Percentiles rank a stretch among this genome's conserved stretches.
phyloP scores from a whole-genome alignment of 148 eudicot genomes.

The Rhododendron ferrugineum region DNA sequence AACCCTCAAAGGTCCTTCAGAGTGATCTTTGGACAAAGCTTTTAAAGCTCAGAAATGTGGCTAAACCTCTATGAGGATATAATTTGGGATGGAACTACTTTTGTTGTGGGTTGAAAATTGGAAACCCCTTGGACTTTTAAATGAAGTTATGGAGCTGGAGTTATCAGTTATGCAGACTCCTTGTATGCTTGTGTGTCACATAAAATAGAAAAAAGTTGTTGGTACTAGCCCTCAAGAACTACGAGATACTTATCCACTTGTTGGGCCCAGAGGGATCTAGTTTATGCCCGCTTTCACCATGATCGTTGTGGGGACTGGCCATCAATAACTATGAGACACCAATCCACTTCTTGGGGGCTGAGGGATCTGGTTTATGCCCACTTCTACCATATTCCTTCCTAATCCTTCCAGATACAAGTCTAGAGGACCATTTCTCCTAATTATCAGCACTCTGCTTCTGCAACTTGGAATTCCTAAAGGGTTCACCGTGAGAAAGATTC shows the following conservation, averaged over 20 bases:
- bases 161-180: not conserved
- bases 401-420: not conserved
- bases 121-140: not conserved
- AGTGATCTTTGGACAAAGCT: not conserved
- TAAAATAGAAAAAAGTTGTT: not conserved
- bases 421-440: not conserved
- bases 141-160: not conserved
- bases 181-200: not conserved
- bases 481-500: not conserved
- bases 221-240: not conserved
- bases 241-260: not conserved
- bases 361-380: not conserved
- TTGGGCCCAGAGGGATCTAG: not conserved
- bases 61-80: not conserved
- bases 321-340: not conserved
- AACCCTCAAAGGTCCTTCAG: not conserved
- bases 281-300: not conserved
- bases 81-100: not conserved
- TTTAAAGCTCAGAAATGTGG: not conserved
- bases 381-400: not conserved
- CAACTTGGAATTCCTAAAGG: not conserved
- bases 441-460: not conserved
- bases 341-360: not conserved
- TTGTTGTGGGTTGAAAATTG: not conserved
- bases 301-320: not conserved